Conservation (phyloP, 1,139 yeast species). For the Zygosaccharomyces sapae region DNA sequence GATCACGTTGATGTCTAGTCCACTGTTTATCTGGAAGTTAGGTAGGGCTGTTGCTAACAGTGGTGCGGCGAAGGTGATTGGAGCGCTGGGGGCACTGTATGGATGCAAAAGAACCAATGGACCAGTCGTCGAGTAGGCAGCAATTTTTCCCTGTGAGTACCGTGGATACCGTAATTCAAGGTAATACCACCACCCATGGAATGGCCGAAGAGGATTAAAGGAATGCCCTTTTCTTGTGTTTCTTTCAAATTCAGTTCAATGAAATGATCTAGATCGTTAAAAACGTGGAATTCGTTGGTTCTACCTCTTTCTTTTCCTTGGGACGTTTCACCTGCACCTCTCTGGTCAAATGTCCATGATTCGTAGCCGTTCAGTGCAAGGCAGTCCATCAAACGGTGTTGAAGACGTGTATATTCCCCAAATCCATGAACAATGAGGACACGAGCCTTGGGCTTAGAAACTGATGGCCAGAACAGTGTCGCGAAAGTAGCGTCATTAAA, state of each 20-base stretch:
- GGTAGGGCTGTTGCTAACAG: slow-evolving; percentile 51
- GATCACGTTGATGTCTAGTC: slow-evolving; percentile 50
- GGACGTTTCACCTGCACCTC: slow-evolving; percentile 82
- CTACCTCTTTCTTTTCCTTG: slow-evolving; percentile 56
- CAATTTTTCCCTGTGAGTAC: slow-evolving; percentile 52
- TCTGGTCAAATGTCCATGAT: slow-evolving; percentile 73
- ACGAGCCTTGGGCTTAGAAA: slow-evolving; percentile 34
- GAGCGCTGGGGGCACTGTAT: slow-evolving; percentile 51
- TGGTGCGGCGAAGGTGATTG: slow-evolving; percentile 47
- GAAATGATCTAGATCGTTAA: slow-evolving; percentile 66
- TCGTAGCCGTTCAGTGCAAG: slow-evolving; percentile 64
- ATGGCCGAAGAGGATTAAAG: slow-evolving; percentile 69
- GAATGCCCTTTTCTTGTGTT: slow-evolving; percentile 30
- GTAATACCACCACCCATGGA: slow-evolving; percentile 93
- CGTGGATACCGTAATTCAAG: slow-evolving; percentile 68
- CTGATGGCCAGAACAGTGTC: slow-evolving; percentile 29
- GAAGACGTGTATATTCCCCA: slow-evolving; percentile 57
- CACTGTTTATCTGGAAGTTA: slow-evolving; percentile 51
- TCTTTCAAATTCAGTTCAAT: slow-evolving; percentile 36
- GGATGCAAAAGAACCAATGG: slow-evolving; percentile 65
- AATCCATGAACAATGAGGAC: slow-evolving; percentile 76
- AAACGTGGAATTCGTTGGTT: slow-evolving; percentile 61
- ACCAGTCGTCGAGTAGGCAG: slow-evolving; percentile 57
- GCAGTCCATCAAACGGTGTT: slow-evolving; percentile 56
- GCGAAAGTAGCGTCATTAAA: slow-evolving; percentile 32